These are phyloP conservation scores for Alternaria consortialis DNA, from an alignment of 2,329 filamentous ascomycete species.

Conservation along the genomic window DNA sequence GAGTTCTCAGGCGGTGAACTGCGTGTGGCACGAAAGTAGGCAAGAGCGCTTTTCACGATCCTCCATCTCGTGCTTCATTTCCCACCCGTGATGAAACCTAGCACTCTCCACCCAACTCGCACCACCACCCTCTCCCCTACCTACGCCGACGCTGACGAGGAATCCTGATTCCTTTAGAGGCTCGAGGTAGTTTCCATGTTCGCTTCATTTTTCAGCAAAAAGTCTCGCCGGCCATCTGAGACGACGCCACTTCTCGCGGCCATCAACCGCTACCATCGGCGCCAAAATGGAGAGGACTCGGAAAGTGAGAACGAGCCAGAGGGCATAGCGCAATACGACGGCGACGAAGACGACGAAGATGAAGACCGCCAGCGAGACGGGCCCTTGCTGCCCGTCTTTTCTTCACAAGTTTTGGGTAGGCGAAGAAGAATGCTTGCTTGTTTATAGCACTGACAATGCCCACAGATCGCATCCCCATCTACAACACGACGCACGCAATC, in stretches of 20 bases:
- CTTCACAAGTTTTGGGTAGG: conserved; percentile 49
- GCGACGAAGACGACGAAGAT: conserved; percentile 39
- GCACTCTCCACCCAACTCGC: conserved; percentile 12
- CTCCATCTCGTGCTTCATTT: conserved; percentile 17
- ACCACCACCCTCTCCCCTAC: conserved; percentile 11
- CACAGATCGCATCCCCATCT: conserved; percentile 85
- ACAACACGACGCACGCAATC: conserved; percentile 89
- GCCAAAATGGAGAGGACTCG: conserved; percentile 33
- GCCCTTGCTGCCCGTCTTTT: conserved; percentile 53
- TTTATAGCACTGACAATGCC: conserved; percentile 36
- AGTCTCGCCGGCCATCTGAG: conserved; percentile 43
- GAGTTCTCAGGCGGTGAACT: conserved; percentile 17
- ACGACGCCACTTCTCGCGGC: conserved; percentile 49
- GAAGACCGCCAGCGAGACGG: conserved; percentile 41
- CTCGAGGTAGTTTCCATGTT: conserved; percentile 45
- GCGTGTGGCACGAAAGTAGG: conserved; percentile 16
- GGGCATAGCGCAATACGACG: conserved; percentile 35
- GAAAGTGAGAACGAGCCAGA: conserved; percentile 33
- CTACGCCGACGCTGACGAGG: conserved; percentile 22
- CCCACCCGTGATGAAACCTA: conserved; percentile 20
- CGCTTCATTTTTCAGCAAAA: conserved; percentile 47
- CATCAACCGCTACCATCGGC: conserved; percentile 40
- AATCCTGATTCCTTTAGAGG: conserved; percentile 19
- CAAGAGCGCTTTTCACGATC: conserved; percentile 20
- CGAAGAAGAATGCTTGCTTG: conserved; percentile 15